phyloP scores from a whole-genome alignment of 2,329 filamentous ascomycete species.

The Pestalotiopsis sp. region DNA sequence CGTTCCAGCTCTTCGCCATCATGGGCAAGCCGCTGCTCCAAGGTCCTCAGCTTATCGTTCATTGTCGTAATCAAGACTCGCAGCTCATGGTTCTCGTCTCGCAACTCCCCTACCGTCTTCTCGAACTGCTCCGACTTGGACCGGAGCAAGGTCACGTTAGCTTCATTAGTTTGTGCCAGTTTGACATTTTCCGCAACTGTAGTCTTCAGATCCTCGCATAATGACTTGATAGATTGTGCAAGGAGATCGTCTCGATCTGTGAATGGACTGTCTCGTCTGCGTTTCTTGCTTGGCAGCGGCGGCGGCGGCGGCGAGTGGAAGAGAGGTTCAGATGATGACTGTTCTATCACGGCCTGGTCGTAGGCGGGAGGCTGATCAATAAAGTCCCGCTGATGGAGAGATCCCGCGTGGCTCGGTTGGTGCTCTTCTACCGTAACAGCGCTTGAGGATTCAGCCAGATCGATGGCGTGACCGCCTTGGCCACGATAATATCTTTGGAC shows the following conservation, averaged over 20 bases:
- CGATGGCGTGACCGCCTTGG: background rate
- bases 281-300: slow-evolving; percentile 10
- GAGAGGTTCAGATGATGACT: slow-evolving; percentile 2
- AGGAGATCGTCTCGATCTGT: background rate
- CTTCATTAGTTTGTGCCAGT: background rate
- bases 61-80: background rate
- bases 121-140: slow-evolving; percentile 10
- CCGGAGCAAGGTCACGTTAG: background rate
- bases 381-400: background rate
- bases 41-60: background rate
- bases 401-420: background rate
- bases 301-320: background rate
- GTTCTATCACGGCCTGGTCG: slow-evolving; percentile 5
- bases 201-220: background rate
- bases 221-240: background rate
- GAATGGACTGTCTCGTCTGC: background rate
- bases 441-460: background rate
- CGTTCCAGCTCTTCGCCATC: slow-evolving; percentile 10
- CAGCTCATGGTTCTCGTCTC: slow-evolving; percentile 3
- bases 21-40: background rate
- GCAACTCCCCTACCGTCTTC: background rate
- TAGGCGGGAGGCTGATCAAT: slow-evolving; percentile 5
- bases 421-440: background rate
- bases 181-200: background rate
- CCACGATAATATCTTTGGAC: slow-evolving; percentile 10